phyloP scores from a whole-genome alignment of 2,329 filamentous ascomycete genomes.

The Cercospora zeina region DNA sequence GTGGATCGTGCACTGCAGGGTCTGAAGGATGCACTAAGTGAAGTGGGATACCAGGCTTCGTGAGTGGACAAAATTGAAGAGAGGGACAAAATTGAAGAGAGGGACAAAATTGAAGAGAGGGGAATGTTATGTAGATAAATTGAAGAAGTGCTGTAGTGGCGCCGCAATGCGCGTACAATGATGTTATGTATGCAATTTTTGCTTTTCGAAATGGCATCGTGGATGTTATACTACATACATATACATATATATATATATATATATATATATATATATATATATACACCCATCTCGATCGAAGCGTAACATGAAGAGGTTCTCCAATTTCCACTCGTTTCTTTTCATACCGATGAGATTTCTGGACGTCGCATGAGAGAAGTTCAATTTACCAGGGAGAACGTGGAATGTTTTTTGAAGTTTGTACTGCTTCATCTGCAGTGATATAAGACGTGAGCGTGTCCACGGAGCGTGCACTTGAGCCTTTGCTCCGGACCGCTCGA shows the following conservation, averaged over 20 bases:
- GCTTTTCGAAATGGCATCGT: not conserved
- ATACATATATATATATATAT: not conserved
- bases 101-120: not conserved
- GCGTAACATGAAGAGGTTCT: no score
- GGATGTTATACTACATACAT: constrained; percentile 9
- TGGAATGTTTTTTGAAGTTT: no score
- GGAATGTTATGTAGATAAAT: not conserved
- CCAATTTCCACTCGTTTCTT: no score
- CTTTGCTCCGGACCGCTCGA: not conserved
- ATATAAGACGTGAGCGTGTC: not conserved
- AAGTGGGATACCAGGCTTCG: constrained; percentile 63
- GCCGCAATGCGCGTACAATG: not conserved
- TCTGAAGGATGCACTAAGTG: constrained; percentile 70
- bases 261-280: no score
- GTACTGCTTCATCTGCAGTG: not conserved
- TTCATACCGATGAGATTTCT: no score
- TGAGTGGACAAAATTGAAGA: not conserved
- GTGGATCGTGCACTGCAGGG: constrained; percentile 81
- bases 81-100: not conserved
- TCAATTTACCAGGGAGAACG: no score
- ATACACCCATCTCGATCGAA: no score
- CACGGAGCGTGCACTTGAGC: not conserved
- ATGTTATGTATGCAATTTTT: not conserved
- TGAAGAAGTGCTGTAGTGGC: not conserved
- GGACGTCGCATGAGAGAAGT: no score